Evolutionary conservation across 805 yeast species (phyloP).

Genomic region (Wickerhamiella lipophila): DNA sequence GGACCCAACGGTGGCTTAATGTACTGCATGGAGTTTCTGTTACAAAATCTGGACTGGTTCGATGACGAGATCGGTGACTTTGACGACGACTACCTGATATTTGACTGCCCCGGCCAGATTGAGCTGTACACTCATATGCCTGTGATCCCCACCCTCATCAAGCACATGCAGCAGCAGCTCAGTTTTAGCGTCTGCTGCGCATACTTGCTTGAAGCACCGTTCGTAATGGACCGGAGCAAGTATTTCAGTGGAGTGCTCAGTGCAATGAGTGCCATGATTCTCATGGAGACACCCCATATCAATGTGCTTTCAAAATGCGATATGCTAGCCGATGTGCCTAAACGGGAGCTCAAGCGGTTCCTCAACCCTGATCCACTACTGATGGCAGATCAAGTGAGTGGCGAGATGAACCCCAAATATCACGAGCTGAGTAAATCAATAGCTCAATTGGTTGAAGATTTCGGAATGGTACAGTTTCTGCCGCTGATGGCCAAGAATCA

Average conservation of each 20-base stretch:
- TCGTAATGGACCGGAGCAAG: conserved; percentile 78
- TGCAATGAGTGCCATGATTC: conserved; percentile 98
- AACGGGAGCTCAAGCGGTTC: conserved; percentile 66
- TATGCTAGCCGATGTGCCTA: conserved; percentile 49
- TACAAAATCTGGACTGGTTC: conserved; percentile 89
- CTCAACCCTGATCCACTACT: conserved; percentile 85
- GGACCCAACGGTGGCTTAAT: conserved; percentile 94
- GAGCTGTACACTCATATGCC: conserved; percentile 93
- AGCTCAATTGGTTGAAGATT: conserved; percentile 87
- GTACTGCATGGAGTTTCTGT: conserved; percentile 80
- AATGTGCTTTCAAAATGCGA: conserved; percentile 82
- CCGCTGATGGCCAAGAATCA: conserved; percentile 74
- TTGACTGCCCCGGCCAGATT: conserved; percentile 72
- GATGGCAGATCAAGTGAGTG: conserved; percentile 38
- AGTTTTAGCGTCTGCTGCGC: conserved; percentile 87
- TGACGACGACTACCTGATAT: conserved; percentile 78
- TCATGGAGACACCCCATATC: conserved; percentile 88
- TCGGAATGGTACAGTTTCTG: conserved; percentile 95
- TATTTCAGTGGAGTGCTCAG: conserved; percentile 90
- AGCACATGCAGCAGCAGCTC: conserved; percentile 65
- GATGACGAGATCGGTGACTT: conserved; percentile 95
- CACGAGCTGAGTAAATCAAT: conserved; percentile 63
- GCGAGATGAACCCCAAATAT: conserved; percentile 48
- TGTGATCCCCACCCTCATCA: conserved; percentile 76
- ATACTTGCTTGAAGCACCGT: conserved; percentile 85